phyloP scores from a whole-genome alignment of 2,329 filamentous ascomycete genomes.

The Xylariales sp. region DNA sequence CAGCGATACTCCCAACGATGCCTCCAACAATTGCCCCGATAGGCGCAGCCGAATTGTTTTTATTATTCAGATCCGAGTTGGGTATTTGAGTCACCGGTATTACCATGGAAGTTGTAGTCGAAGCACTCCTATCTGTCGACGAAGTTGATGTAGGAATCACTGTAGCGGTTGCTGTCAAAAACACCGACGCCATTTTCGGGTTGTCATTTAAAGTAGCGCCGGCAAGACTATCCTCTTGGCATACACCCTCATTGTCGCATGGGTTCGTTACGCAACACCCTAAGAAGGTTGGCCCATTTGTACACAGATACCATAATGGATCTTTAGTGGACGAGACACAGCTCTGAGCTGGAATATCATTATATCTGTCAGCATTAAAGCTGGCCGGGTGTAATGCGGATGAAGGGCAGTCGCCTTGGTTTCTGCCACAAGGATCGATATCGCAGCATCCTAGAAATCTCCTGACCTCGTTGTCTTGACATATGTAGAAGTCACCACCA shows the following conservation, averaged over 20 bases:
- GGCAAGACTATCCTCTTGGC: conserved; percentile 25
- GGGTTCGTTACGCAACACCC: conserved; percentile 43
- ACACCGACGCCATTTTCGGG: conserved; percentile 17
- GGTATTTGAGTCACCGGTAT: background rate
- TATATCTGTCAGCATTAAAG: conserved; percentile 34
- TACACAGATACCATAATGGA: conserved; percentile 42
- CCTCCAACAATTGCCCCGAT: conserved; percentile 35
- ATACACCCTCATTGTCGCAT: conserved; percentile 31
- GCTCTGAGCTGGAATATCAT: conserved; percentile 31
- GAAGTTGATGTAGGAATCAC: conserved; percentile 3
- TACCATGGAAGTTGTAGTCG: conserved; percentile 1
- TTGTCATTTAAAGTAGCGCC: conserved; percentile 33
- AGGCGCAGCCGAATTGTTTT: background rate
- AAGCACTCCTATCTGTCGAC: background rate
- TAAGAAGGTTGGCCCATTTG: conserved; percentile 38
- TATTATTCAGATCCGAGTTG: background rate
- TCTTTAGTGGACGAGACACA: conserved; percentile 26
- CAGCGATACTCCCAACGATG: conserved; percentile 27
- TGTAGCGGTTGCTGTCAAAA: conserved; percentile 30
- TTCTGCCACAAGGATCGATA: conserved; percentile 38
- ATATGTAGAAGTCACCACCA: conserved; percentile 42
- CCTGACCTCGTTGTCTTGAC: conserved; percentile 31
- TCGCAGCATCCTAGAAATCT: conserved; percentile 44
- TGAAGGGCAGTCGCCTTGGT: conserved; percentile 27
- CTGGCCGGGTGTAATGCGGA: conserved; percentile 25